Evolutionary conservation across 345 rosid species (phyloP).

Genomic region (Citrus inodora): DNA sequence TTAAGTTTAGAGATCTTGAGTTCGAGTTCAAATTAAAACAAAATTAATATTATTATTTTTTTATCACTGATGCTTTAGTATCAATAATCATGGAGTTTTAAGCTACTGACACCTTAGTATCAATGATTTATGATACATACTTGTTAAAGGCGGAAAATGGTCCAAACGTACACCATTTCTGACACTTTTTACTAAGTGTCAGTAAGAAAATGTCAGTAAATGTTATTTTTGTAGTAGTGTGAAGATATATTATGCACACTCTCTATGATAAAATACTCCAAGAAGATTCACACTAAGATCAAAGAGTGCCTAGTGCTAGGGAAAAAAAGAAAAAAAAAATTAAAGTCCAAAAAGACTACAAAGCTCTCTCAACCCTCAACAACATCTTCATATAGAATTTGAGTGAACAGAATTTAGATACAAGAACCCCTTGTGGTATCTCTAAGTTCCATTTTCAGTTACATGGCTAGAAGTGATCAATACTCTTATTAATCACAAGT

Average conservation of each 20-base stretch:
- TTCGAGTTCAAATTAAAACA: too few relatives aligned
- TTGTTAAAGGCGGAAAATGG: too few relatives aligned
- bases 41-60: too few relatives aligned
- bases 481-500: slow-evolving; percentile 3
- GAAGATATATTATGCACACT: background rate
- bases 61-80: too few relatives aligned
- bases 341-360: slow-evolving; percentile 7
- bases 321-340: background rate
- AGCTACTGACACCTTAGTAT: too few relatives aligned
- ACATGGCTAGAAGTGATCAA: slow-evolving; percentile 1
- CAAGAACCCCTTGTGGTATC: background rate
- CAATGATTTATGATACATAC: too few relatives aligned
- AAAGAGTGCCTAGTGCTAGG: slow-evolving; percentile 21
- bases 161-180: too few relatives aligned
- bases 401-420: slow-evolving; percentile 6
- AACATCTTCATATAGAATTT: slow-evolving; percentile 10
- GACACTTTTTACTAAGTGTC: too few relatives aligned
- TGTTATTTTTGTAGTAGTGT: background rate
- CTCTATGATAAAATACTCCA: background rate
- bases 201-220: too few relatives aligned
- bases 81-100: too few relatives aligned
- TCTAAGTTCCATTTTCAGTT: background rate
- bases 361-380: slow-evolving; percentile 17
- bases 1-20: too few relatives aligned
- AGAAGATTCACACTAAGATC: background rate